A percentile compares a stretch with the other conserved stretches of the same genome.
Conservation (phyloP, 2,329 filamentous ascomycete genomes). For the Zasmidium angulare region DNA sequence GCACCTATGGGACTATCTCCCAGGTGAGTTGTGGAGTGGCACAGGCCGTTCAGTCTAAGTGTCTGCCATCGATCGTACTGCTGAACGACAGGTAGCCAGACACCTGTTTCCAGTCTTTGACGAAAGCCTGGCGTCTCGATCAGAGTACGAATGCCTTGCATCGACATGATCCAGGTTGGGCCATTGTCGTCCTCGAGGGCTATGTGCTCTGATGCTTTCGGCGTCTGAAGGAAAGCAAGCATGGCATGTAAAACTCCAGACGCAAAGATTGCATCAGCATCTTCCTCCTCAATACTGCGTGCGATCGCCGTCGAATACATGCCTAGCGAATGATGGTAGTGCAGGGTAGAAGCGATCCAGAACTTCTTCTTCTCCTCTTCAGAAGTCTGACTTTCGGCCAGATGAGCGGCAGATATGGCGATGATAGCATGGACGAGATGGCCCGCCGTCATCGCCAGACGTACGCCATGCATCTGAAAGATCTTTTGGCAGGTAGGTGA, state of each 20-base stretch:
- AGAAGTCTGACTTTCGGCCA: not conserved
- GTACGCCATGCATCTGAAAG: not conserved
- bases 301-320: not conserved
- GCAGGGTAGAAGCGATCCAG: not conserved
- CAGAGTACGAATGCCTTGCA: not conserved
- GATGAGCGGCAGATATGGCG: not conserved
- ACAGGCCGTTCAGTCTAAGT: not conserved
- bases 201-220: not conserved
- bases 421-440: not conserved
- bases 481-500: not conserved
- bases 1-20: not conserved
- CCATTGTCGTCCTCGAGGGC: not conserved
- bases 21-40: not conserved
- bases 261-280: not conserved
- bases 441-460: not conserved
- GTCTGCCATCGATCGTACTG: not conserved
- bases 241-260: not conserved
- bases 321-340: not conserved
- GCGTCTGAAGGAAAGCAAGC: not conserved
- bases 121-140: not conserved
- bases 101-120: not conserved
- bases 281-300: not conserved
- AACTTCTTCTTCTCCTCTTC: not conserved
- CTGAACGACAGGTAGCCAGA: not conserved
- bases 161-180: not conserved